These are phyloP conservation scores for Colletotrichum sp. DNA, from an alignment of 2,329 filamentous ascomycete species.

Conservation along the genomic window DNA sequence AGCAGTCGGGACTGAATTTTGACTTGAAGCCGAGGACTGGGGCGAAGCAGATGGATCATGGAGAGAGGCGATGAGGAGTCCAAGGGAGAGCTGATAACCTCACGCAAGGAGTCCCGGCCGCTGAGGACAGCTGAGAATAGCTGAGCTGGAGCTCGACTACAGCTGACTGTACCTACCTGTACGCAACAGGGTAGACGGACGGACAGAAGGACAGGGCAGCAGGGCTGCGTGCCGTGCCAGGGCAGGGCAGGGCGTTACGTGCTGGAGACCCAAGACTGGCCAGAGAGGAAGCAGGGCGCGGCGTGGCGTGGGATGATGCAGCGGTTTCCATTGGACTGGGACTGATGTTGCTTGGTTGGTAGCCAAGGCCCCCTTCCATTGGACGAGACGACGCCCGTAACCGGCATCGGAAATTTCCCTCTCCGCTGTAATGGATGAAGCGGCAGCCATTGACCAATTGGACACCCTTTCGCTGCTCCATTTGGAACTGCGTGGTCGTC, in stretches of 20 bases:
- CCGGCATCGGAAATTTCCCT: slow-evolving; percentile 17
- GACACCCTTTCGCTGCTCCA: background rate
- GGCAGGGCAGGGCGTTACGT: background rate
- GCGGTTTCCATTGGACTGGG: slow-evolving; percentile 17
- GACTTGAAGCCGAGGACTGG: background rate
- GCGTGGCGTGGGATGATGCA: slow-evolving; percentile 10
- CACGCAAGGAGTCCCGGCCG: background rate
- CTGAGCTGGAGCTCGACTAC: background rate
- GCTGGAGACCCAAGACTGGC: background rate
- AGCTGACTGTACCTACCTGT: background rate
- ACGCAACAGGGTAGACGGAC: background rate
- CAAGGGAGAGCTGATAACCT: background rate
- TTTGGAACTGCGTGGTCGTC: background rate
- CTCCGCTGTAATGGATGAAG: background rate
- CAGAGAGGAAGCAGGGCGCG: background rate
- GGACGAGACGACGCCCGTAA: background rate
- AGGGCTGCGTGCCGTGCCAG: background rate
- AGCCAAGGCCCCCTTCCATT: background rate
- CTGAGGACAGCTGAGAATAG: background rate
- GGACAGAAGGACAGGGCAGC: background rate
- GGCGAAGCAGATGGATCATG: background rate
- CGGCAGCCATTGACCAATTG: background rate
- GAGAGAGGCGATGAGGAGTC: background rate
- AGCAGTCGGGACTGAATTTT: background rate
- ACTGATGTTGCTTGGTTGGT: background rate